These are phyloP conservation scores for Mucor lusitanicus DNA, from an alignment of 371 early-diverging fungal species.

Conservation along the genomic window DNA sequence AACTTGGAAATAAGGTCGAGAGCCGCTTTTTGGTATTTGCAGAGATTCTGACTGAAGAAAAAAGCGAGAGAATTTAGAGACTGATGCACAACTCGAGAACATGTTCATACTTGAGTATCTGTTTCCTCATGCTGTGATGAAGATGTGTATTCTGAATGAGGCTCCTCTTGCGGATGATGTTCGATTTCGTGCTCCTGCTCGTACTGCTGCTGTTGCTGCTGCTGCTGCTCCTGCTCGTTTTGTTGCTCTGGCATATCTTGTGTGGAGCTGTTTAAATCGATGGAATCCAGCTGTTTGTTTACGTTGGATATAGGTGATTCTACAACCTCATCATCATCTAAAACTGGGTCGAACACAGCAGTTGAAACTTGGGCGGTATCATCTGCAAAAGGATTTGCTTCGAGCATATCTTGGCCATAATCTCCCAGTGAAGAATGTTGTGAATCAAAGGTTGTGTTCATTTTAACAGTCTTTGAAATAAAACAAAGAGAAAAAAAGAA, in stretches of 20 bases:
- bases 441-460: slow-evolving; percentile 21
- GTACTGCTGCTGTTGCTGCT: no score
- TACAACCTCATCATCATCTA: neutral
- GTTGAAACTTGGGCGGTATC: neutral
- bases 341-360: slow-evolving; percentile 1
- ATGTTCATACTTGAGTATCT: slow-evolving; percentile 21
- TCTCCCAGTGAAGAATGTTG: slow-evolving; percentile 9
- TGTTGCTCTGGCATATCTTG: neutral
- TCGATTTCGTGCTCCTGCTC: no score
- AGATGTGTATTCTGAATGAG: neutral
- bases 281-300: neutral
- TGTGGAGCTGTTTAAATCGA: neutral
- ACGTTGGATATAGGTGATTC: neutral
- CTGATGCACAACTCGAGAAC: no score
- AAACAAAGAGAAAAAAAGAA: neutral
- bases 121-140: slow-evolving; percentile 1
- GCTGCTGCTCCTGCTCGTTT: neutral
- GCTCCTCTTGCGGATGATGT: neutral
- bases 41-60: slow-evolving; percentile 34
- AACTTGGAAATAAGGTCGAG: slow-evolving; percentile 73
- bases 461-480: neutral
- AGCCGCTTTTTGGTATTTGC: slow-evolving; percentile 55
- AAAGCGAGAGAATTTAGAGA: no score
- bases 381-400: slow-evolving; percentile 46
- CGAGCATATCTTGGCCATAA: slow-evolving; percentile 23